phyloP scores from a whole-genome alignment of 768 basidiomycete species.

The Trametes cinnabarina region DNA sequence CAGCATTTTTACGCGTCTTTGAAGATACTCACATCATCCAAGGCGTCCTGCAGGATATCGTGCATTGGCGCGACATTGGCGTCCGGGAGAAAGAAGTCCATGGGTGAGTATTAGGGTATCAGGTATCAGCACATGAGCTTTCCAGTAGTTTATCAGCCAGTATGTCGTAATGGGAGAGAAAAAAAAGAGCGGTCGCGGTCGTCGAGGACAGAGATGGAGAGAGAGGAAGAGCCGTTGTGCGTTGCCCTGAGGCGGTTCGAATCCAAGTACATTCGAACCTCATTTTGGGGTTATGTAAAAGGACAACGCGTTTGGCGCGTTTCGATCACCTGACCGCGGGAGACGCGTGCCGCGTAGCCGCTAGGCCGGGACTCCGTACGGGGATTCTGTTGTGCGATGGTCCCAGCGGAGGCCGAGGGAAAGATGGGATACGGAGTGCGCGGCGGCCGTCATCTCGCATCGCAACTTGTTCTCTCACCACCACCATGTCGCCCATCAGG shows the following conservation, averaged over 20 bases:
- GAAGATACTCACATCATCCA: conserved; percentile 60
- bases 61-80: conserved; percentile 34
- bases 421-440: neutral
- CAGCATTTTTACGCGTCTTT: neutral
- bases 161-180: neutral
- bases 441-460: conserved; percentile 11
- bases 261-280: conserved; percentile 6
- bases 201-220: neutral
- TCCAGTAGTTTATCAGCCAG: neutral
- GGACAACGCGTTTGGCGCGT: conserved; percentile 22
- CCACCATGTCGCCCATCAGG: conserved; percentile 54
- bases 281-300: conserved; percentile 16
- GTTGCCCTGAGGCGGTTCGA: conserved; percentile 2
- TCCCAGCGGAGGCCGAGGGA: neutral
- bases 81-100: neutral
- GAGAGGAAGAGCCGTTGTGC: neutral
- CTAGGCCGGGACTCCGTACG: conserved; percentile 18
- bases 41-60: conserved; percentile 51
- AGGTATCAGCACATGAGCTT: neutral
- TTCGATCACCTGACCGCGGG: conserved; percentile 31
- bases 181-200: neutral
- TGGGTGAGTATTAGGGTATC: neutral
- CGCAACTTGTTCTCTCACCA: conserved; percentile 11
- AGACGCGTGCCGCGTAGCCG: conserved; percentile 4
- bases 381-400: neutral